These are phyloP conservation scores for Lophiotrema nucula DNA, from an alignment of 495 filamentous ascomycete species.

Conservation along the genomic window DNA sequence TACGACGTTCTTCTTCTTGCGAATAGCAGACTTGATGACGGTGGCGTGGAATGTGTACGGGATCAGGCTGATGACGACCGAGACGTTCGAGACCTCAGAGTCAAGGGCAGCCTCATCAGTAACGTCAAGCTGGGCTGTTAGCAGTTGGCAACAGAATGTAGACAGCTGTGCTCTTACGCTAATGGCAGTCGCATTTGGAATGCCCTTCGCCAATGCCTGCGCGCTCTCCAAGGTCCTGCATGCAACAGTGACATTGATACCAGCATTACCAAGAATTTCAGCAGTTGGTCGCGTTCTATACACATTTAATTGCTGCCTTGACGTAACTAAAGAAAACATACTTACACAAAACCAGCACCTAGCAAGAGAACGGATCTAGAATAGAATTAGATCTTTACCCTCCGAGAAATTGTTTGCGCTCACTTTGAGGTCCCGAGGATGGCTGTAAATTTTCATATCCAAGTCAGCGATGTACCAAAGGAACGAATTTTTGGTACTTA, in stretches of 20 bases:
- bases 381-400: conserved; percentile 6
- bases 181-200: conserved; percentile 59
- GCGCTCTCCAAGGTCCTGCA: conserved; percentile 81
- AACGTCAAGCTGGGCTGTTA: conserved; percentile 77
- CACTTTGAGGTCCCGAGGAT: conserved; percentile 18
- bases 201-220: conserved; percentile 67
- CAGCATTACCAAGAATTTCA: conserved; percentile 70
- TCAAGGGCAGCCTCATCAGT: conserved; percentile 71
- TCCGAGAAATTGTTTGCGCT: neutral
- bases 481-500: neutral
- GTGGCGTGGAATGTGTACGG: conserved; percentile 89
- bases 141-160: neutral
- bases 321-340: neutral
- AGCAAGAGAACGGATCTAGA: conserved; percentile 60
- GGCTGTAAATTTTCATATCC: conserved; percentile 14
- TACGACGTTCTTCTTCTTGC: conserved; percentile 90
- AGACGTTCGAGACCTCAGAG: conserved; percentile 70
- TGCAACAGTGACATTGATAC: conserved; percentile 80
- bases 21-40: conserved; percentile 93
- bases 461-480: neutral
- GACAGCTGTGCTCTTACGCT: conserved; percentile 21
- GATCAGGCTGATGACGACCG: conserved; percentile 67
- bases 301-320: neutral
- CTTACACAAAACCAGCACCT: conserved; percentile 70
- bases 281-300: conserved; percentile 67